phyloP scores from a whole-genome alignment of 805 yeast species.

The Candida bentonensis region DNA sequence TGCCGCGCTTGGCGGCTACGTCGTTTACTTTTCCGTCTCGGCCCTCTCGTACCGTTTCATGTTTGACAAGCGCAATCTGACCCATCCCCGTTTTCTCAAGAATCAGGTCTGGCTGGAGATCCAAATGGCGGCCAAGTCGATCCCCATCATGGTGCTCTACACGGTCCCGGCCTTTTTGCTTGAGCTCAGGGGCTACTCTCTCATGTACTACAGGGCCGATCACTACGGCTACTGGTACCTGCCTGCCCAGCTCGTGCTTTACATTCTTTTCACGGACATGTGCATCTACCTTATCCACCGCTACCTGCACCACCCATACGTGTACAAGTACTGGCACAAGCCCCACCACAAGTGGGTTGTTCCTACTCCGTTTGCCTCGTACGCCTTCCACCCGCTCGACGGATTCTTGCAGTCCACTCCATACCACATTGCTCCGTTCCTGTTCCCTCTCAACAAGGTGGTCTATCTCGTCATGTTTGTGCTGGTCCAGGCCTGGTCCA shows the following conservation, averaged over 20 bases:
- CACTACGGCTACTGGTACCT: slow-evolving; percentile 62
- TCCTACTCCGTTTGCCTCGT: slow-evolving; percentile 96
- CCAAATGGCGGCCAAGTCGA: slow-evolving; percentile 59
- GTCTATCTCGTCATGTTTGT: slow-evolving; percentile 72
- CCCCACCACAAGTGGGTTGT: slow-evolving; percentile 99
- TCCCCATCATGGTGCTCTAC: slow-evolving; percentile 76
- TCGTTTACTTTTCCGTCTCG: slow-evolving; percentile 66
- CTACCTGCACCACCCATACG: slow-evolving; percentile 81
- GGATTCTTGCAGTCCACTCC: slow-evolving; percentile 90
- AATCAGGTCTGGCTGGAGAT: slow-evolving; percentile 85
- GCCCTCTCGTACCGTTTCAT: slow-evolving; percentile 61
- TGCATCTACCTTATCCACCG: slow-evolving; percentile 87
- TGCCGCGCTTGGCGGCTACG: slow-evolving; percentile 74
- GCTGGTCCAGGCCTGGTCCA: slow-evolving; percentile 95
- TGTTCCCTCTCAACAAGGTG: slow-evolving; percentile 85
- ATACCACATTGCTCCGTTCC: slow-evolving; percentile 80
- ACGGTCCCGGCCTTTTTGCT: slow-evolving; percentile 84
- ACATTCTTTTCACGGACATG: slow-evolving; percentile 87
- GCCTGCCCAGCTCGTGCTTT: slow-evolving; percentile 53
- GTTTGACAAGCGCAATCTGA: slow-evolving; percentile 79
- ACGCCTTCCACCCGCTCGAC: slow-evolving; percentile 97
- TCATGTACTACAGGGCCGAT: slow-evolving; percentile 51
- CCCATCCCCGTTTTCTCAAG: slow-evolving; percentile 91
- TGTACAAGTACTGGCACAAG: slow-evolving; percentile 80
- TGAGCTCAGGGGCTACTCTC: slow-evolving; percentile 75